phyloP scores from a whole-genome alignment of 1,284 basidiomycete genomes.

The Leccinum glutinopallens region DNA sequence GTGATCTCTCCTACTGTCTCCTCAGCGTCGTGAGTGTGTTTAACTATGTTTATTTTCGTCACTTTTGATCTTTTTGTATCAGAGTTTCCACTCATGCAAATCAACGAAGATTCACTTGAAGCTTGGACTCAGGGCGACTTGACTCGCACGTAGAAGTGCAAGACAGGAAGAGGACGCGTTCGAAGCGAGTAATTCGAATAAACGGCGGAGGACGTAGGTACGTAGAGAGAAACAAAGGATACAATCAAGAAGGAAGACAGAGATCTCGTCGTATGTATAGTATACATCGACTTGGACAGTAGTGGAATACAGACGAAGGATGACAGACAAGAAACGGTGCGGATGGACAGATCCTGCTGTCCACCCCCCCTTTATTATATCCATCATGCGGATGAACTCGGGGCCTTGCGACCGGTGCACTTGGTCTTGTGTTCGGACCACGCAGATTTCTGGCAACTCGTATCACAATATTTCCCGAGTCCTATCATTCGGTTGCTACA shows the following conservation, averaged over 20 bases:
- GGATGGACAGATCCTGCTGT: constrained; percentile 10
- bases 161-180: constrained; percentile 64
- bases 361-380: not conserved
- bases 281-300: constrained; percentile 15
- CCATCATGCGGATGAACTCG: not conserved
- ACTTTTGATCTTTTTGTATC: not conserved
- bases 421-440: constrained; percentile 49
- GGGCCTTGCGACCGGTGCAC: constrained; percentile 35
- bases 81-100: not conserved
- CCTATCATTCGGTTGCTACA: too few species aligned
- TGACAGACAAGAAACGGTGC: not conserved
- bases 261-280: not conserved
- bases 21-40: not conserved
- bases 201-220: constrained; percentile 50
- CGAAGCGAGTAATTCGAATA: constrained; percentile 55
- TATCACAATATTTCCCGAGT: constrained; percentile 44
- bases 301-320: not conserved
- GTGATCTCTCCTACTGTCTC: not conserved
- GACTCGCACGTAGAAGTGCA: constrained; percentile 45
- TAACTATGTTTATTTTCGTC: not conserved
- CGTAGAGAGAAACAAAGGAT: constrained; percentile 6
- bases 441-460: constrained; percentile 50
- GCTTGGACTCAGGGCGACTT: not conserved
- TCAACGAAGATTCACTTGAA: not conserved
- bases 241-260: not conserved